Conservation (phyloP, 2,329 filamentous ascomycete species). For the Pseudomassariella vexata region DNA sequence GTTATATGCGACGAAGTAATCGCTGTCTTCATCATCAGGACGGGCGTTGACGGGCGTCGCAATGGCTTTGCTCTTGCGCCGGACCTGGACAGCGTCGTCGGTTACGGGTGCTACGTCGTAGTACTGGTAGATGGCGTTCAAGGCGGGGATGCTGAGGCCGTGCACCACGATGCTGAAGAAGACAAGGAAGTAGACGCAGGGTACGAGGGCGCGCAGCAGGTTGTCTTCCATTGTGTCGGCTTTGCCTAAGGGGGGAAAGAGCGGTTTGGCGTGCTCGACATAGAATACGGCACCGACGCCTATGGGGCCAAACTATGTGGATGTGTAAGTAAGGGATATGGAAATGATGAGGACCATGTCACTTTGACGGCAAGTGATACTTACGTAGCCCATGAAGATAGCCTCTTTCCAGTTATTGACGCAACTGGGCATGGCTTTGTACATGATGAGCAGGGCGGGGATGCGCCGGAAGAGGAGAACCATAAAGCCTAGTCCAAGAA, state of each 20-base stretch:
- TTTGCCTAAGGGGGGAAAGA: slow-evolving; percentile 30
- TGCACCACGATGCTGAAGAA: slow-evolving; percentile 38
- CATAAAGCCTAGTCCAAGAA: slow-evolving; percentile 46
- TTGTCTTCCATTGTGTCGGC: slow-evolving; percentile 28
- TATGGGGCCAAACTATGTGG: slow-evolving; percentile 60
- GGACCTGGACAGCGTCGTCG: slow-evolving; percentile 34
- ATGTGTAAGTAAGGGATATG: background rate
- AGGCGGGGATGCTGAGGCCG: slow-evolving; percentile 40
- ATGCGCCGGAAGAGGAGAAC: slow-evolving; percentile 51
- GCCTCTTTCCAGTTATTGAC: slow-evolving; percentile 51
- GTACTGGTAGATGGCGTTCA: slow-evolving; percentile 32
- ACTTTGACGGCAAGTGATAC: background rate
- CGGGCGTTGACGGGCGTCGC: slow-evolving; percentile 34
- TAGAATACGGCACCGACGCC: slow-evolving; percentile 75
- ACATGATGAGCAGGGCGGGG: slow-evolving; percentile 41
- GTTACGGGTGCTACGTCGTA: slow-evolving; percentile 33
- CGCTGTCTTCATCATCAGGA: slow-evolving; percentile 24
- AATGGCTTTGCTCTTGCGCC: slow-evolving; percentile 28
- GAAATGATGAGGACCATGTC: slow-evolving; percentile 28
- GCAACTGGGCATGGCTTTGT: slow-evolving; percentile 16
- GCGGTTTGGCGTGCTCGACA: slow-evolving; percentile 42
- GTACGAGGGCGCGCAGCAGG: slow-evolving; percentile 5
- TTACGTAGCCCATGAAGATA: slow-evolving; percentile 52
- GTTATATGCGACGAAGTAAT: slow-evolving; percentile 40
- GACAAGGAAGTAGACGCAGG: slow-evolving; percentile 32